phyloP scores from a whole-genome alignment of 805 yeast species.

The Clavispora fructus region DNA sequence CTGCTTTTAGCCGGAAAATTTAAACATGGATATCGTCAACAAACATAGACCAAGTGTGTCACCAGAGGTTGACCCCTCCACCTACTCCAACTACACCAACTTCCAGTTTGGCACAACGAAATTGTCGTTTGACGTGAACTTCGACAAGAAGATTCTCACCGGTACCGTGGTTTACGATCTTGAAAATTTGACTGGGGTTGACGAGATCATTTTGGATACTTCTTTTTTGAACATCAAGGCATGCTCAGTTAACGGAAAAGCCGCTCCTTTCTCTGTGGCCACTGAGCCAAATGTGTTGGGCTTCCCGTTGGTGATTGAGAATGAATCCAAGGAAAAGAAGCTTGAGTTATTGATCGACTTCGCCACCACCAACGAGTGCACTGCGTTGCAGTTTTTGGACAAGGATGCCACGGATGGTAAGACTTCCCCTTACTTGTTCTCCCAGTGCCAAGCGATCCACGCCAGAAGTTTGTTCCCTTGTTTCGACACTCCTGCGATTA shows the following conservation, averaged over 20 bases:
- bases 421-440: conserved; percentile 65
- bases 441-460: conserved; percentile 90
- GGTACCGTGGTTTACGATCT: conserved; percentile 56
- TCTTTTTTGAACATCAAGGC: conserved; percentile 49
- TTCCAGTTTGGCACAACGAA: conserved; percentile 50
- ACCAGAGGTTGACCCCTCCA: conserved; percentile 56
- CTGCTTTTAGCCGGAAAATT: too few species aligned
- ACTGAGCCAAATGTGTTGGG: conserved; percentile 55
- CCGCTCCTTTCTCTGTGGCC: conserved; percentile 28
- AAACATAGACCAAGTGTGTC: conserved; percentile 11
- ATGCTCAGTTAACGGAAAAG: conserved; percentile 39
- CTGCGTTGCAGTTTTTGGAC: conserved; percentile 84
- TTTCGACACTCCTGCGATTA: conserved; percentile 85
- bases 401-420: conserved; percentile 71
- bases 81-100: conserved; percentile 63
- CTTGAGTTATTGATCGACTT: conserved; percentile 43
- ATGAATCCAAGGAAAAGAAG: conserved; percentile 5
- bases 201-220: conserved; percentile 58
- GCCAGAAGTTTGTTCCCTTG: conserved; percentile 85
- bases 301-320: conserved; percentile 41
- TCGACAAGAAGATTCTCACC: conserved; percentile 43
- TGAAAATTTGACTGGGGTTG: conserved; percentile 16
- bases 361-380: conserved; percentile 66
- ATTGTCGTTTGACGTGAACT: conserved; percentile 50
- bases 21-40: background rate